Percentiles rank a stretch among this genome's conserved stretches.
Conservation (phyloP, 768 basidiomycete species). For the Panaeolus cyanescens region DNA sequence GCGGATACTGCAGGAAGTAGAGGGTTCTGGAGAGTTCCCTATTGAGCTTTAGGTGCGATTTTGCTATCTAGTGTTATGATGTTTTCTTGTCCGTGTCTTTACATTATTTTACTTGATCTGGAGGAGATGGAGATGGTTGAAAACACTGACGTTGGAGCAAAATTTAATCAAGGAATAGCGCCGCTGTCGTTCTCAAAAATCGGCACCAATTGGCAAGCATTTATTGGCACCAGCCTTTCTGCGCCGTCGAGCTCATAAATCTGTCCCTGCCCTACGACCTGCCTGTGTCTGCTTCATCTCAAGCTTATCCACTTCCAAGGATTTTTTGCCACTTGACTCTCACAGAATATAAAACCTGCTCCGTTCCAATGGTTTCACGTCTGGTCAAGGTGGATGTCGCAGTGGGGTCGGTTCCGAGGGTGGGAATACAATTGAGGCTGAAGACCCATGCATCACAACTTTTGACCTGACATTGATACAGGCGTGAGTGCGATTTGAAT, state of each 20-base stretch:
- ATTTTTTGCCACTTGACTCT: too few relatives aligned
- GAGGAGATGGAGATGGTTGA: background rate
- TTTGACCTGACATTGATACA: background rate
- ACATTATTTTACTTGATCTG: background rate
- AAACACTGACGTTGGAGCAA: background rate
- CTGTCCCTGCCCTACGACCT: background rate
- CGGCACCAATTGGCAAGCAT: background rate
- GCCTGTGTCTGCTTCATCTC: too few relatives aligned
- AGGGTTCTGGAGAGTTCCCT: slow-evolving; percentile 12
- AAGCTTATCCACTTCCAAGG: too few relatives aligned
- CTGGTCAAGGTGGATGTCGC: background rate
- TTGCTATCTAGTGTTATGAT: background rate
- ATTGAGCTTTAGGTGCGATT: slow-evolving; percentile 7
- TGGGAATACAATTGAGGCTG: background rate
- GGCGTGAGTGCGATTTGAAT: background rate
- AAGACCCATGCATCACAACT: background rate
- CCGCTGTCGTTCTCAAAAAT: background rate
- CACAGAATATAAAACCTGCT: too few relatives aligned
- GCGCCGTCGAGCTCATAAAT: too few relatives aligned
- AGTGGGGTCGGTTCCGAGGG: background rate
- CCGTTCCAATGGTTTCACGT: too few relatives aligned
- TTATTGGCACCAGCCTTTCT: background rate
- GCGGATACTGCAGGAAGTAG: slow-evolving; percentile 15
- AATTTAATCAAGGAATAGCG: background rate
- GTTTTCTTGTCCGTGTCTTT: background rate